Evolutionary conservation across 257 asterid genomes (phyloP).

Genomic region (Coffea canephora): DNA sequence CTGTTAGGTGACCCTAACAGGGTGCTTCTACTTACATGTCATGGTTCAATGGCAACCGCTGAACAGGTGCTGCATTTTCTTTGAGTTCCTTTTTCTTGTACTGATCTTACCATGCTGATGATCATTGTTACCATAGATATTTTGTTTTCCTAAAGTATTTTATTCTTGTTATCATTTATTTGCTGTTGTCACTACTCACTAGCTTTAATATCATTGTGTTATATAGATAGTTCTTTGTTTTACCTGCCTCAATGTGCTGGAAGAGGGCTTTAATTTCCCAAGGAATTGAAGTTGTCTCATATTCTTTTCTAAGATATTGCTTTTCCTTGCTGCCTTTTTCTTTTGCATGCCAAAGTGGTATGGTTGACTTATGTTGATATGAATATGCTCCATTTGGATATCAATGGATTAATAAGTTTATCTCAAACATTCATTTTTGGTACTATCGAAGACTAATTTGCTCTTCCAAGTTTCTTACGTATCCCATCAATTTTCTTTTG

Average conservation of each 20-base stretch:
- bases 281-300: background rate
- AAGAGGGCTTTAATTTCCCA: background rate
- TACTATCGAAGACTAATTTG: background rate
- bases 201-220: background rate
- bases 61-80: conserved; percentile 65
- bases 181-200: background rate
- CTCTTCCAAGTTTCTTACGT: background rate
- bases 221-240: background rate
- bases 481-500: background rate
- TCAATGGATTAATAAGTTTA: background rate
- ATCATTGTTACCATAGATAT: background rate
- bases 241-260: background rate
- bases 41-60: conserved; percentile 95
- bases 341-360: background rate
- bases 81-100: conserved; percentile 5
- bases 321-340: background rate
- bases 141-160: background rate
- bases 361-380: background rate
- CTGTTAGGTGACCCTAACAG: conserved; percentile 97
- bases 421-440: background rate
- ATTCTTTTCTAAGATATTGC: background rate
- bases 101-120: background rate
- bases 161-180: background rate
- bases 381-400: background rate
- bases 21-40: conserved; percentile 86